A percentile compares a stretch with the other conserved stretches of the same genome.
These are phyloP conservation scores for Pleurotus salmoneostramineus DNA, from an alignment of 768 basidiomycete species.

Conservation along the genomic window DNA sequence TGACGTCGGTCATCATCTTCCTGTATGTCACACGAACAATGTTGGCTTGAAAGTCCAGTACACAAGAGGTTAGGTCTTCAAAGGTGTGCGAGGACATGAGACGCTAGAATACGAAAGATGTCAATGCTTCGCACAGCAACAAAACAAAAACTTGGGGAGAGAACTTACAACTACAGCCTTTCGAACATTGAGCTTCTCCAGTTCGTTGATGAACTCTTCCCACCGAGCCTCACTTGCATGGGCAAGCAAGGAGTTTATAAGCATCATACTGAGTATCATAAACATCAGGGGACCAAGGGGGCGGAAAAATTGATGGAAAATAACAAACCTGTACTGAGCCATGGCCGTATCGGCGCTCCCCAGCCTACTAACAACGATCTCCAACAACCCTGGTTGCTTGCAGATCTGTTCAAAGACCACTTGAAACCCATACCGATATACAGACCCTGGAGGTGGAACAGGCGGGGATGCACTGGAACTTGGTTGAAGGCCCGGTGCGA, in stretches of 20 bases:
- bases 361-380: slow-evolving; percentile 77
- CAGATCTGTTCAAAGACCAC: slow-evolving; percentile 82
- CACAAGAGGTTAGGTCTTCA: slow-evolving; percentile 78
- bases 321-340: slow-evolving; percentile 69
- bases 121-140: neutral
- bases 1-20: slow-evolving; percentile 76
- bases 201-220: slow-evolving; percentile 72
- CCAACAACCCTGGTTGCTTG: slow-evolving; percentile 64
- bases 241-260: slow-evolving; percentile 81
- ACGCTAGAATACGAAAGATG: slow-evolving; percentile 38
- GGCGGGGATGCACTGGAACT: slow-evolving; percentile 60
- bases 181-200: slow-evolving; percentile 74
- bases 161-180: slow-evolving; percentile 76
- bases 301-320: slow-evolving; percentile 3
- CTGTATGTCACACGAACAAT: slow-evolving; percentile 75
- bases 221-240: slow-evolving; percentile 76
- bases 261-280: slow-evolving; percentile 60
- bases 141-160: neutral
- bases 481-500: slow-evolving; percentile 53
- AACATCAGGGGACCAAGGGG: slow-evolving; percentile 9
- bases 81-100: slow-evolving; percentile 80
- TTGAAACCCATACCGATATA: slow-evolving; percentile 81
- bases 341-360: slow-evolving; percentile 83
- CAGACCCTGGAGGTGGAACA: slow-evolving; percentile 56
- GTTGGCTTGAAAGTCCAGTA: slow-evolving; percentile 87